Percentiles rank a stretch among this genome's conserved stretches.
phyloP scores from a whole-genome alignment of 805 yeast species.

The Suhomyces prunicola region DNA sequence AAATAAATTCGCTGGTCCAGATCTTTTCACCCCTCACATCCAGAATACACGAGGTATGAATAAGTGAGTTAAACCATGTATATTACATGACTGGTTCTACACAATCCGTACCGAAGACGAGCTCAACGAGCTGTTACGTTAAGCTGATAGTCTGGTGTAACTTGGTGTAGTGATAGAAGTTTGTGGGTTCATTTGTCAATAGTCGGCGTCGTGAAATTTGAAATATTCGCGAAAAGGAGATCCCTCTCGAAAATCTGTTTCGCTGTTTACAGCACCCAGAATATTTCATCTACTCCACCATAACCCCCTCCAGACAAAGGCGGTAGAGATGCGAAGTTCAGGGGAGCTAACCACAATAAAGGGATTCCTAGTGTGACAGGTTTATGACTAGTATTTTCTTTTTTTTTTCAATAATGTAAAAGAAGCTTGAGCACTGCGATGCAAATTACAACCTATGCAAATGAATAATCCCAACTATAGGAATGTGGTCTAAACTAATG shows the following conservation, averaged over 20 bases:
- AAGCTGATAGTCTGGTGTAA: neutral
- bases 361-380: neutral
- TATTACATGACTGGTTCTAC: neutral
- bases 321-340: neutral
- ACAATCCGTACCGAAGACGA: too few species aligned
- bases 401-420: neutral
- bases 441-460: conserved; percentile 4
- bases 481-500: neutral
- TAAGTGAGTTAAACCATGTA: neutral
- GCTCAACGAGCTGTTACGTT: neutral
- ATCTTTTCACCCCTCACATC: neutral
- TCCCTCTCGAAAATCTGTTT: neutral
- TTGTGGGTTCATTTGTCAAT: neutral
- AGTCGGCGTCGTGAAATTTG: neutral
- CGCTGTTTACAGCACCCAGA: neutral
- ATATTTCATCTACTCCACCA: neutral
- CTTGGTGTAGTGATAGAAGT: neutral
- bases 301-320: neutral
- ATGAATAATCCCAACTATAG: neutral
- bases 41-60: neutral
- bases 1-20: neutral
- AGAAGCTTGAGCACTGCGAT: neutral
- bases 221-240: neutral
- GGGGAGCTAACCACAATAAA: neutral
- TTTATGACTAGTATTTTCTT: neutral